Percentiles rank a stretch among this genome's conserved stretches.
These are phyloP conservation scores for Acmispon strigosus DNA, from an alignment of 306 rosid genomes.

Conservation along the genomic window DNA sequence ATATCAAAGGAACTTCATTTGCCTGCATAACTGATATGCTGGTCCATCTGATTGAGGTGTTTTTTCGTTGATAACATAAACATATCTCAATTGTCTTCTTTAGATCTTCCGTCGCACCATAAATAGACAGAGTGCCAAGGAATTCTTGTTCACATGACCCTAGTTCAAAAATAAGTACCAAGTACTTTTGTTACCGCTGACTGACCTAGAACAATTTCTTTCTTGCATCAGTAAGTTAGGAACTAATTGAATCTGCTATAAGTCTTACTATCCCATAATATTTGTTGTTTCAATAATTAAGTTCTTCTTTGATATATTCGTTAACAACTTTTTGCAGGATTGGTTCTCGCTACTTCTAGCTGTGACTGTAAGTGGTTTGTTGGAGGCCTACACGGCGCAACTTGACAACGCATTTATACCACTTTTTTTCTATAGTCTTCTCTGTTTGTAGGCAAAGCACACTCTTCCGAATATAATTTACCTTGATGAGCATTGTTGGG, in stretches of 20 bases:
- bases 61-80: not conserved
- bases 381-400: constrained; percentile 97
- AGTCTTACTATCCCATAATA: not conserved
- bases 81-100: not conserved
- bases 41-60: not conserved
- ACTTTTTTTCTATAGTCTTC: constrained; percentile 83
- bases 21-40: not conserved
- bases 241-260: not conserved
- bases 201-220: not conserved
- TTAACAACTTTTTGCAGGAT: constrained; percentile 51
- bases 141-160: not conserved
- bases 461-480: not conserved
- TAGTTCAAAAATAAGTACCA: not conserved
- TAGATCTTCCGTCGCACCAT: not conserved
- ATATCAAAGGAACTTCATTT: not conserved
- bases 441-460: constrained; percentile 57
- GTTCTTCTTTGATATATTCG: constrained; percentile 18
- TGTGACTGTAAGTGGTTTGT: constrained; percentile 80
- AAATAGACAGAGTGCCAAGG: constrained; percentile 5
- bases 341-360: constrained; percentile 79
- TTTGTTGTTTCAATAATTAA: constrained; percentile 5
- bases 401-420: constrained; percentile 97
- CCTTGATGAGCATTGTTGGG: not conserved
- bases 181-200: not conserved
- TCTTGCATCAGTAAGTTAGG: constrained; percentile 4